Evolutionary conservation across 495 filamentous ascomycete genomes (phyloP).

Genomic region (Hypoxylon crocopeplum): DNA sequence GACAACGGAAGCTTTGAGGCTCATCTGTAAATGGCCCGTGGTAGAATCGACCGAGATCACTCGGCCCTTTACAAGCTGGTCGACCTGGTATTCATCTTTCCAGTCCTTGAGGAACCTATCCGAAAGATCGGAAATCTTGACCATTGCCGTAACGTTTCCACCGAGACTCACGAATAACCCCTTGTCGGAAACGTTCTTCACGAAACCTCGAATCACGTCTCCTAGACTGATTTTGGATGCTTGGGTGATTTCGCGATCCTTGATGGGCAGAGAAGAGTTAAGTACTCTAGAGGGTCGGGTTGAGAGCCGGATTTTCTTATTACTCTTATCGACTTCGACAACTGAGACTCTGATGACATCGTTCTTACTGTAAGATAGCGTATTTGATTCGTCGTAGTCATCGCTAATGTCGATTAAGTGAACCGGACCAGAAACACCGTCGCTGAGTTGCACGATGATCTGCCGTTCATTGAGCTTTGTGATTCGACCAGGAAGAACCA

Average conservation of each 20-base stretch:
- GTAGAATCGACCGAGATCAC: conserved; percentile 70
- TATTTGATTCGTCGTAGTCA: conserved; percentile 77
- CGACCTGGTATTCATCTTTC: conserved; percentile 85
- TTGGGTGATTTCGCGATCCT: conserved; percentile 77
- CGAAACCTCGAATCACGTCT: conserved; percentile 85
- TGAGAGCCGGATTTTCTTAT: conserved; percentile 83
- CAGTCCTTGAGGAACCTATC: conserved; percentile 93
- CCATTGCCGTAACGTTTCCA: conserved; percentile 78
- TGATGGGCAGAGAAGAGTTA: conserved; percentile 82
- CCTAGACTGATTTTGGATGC: conserved; percentile 74
- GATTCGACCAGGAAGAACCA: conserved; percentile 81
- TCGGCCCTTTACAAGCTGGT: conserved; percentile 88
- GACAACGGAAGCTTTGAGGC: conserved; percentile 80
- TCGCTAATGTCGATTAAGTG: conserved; percentile 81
- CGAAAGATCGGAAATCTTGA: conserved; percentile 85
- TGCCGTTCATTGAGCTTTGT: conserved; percentile 85
- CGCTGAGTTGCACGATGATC: conserved; percentile 83
- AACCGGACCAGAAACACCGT: conserved; percentile 74
- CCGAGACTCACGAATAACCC: conserved; percentile 85
- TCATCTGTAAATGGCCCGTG: conserved; percentile 80
- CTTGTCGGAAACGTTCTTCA: conserved; percentile 84
- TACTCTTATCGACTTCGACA: conserved; percentile 76
- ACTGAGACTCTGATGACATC: conserved; percentile 86
- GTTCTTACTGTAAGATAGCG: conserved; percentile 71
- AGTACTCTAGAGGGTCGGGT: conserved; percentile 85